Evolutionary conservation across 129 eudicot genomes (phyloP).

Genomic region (Dittrichia graveolens): DNA sequence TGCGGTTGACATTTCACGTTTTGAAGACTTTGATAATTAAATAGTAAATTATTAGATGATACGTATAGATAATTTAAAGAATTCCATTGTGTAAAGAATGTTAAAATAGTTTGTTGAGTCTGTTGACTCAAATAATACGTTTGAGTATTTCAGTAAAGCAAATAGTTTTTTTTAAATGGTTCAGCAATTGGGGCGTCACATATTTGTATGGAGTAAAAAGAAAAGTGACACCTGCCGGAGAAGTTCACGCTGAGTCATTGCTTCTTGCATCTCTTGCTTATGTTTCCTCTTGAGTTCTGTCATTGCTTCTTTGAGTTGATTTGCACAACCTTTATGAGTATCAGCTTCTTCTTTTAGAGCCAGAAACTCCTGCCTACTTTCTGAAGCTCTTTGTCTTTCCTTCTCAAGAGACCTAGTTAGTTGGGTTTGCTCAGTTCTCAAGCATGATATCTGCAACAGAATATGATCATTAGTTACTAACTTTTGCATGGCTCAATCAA

Average conservation of each 20-base stretch:
- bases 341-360: constrained; percentile 88
- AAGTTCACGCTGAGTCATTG: constrained; percentile 67
- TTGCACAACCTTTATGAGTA: constrained; percentile 66
- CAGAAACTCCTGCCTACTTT: constrained; percentile 79
- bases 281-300: constrained; percentile 72
- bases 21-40: too few relatives aligned
- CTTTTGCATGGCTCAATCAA: constrained; percentile 3
- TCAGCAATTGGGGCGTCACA: too few relatives aligned
- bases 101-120: too few relatives aligned
- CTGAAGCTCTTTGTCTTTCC: constrained; percentile 90
- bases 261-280: constrained; percentile 77
- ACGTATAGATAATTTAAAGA: too few relatives aligned
- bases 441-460: constrained; percentile 78
- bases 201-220: too few relatives aligned
- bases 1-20: too few relatives aligned
- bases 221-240: constrained; percentile 71
- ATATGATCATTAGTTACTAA: constrained; percentile 28
- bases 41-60: too few relatives aligned
- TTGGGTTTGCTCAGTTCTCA: constrained; percentile 89
- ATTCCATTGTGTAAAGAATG: too few relatives aligned
- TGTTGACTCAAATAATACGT: too few relatives aligned
- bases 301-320: constrained; percentile 76
- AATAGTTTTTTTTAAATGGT: too few relatives aligned
- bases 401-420: constrained; percentile 78
- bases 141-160: too few relatives aligned